phyloP scores from a whole-genome alignment of 805 yeast species.

The Kazachstania martiniae region DNA sequence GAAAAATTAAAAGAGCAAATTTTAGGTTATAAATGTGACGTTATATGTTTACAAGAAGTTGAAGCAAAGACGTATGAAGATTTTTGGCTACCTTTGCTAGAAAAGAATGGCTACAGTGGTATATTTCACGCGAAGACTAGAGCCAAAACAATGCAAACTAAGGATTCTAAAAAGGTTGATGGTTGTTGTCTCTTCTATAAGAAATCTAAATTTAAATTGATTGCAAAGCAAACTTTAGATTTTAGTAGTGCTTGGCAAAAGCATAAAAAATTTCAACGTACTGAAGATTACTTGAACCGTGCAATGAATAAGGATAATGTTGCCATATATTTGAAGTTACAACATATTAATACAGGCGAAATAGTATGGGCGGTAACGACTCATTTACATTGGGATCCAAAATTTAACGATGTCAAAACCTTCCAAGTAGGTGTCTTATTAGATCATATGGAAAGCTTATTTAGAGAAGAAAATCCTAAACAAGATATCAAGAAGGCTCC shows the following conservation, averaged over 20 bases:
- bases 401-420: slow-evolving; percentile 88
- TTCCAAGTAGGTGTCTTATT: slow-evolving; percentile 87
- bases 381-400: slow-evolving; percentile 98
- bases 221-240: slow-evolving; percentile 67
- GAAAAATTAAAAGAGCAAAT: slow-evolving; percentile 68
- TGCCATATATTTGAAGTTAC: slow-evolving; percentile 67
- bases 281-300: slow-evolving; percentile 90
- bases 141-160: slow-evolving; percentile 77
- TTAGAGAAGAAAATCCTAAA: slow-evolving; percentile 36
- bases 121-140: slow-evolving; percentile 80
- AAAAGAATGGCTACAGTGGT: slow-evolving; percentile 67
- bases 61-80: slow-evolving; percentile 81
- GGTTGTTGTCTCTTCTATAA: slow-evolving; percentile 96
- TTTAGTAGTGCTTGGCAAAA: slow-evolving; percentile 73
- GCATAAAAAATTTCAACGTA: slow-evolving; percentile 78
- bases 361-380: slow-evolving; percentile 72
- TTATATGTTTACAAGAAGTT: slow-evolving; percentile 90
- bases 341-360: slow-evolving; percentile 63
- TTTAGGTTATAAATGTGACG: slow-evolving; percentile 52
- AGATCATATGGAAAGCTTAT: slow-evolving; percentile 69
- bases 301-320: slow-evolving; percentile 93
- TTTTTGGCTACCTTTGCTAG: slow-evolving; percentile 70
- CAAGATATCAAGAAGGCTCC: slow-evolving; percentile 55
- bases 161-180: slow-evolving; percentile 82
- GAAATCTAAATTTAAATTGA: slow-evolving; percentile 52